Conservation (phyloP, 257 asterid species). For the Galeopsis tetrahit region DNA sequence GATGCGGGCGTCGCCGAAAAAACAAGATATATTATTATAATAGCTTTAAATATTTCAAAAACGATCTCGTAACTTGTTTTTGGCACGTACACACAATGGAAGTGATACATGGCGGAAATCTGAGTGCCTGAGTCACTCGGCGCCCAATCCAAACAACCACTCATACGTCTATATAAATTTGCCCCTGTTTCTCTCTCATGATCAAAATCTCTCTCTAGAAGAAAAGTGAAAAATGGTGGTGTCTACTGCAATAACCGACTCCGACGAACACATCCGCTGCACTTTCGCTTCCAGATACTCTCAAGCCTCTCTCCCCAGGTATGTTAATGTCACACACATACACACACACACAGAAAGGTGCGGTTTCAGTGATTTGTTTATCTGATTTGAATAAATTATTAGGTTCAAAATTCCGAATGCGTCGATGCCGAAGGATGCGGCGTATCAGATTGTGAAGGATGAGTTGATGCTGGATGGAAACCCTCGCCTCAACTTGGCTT, state of each 20-base stretch:
- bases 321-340: too few relatives aligned
- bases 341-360: background rate
- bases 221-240: constrained; percentile 39
- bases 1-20: too few relatives aligned
- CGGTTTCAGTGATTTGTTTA: background rate
- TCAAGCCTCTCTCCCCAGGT: constrained; percentile 65
- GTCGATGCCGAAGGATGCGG: constrained; percentile 78
- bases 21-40: too few relatives aligned
- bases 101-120: constrained; percentile 13
- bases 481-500: constrained; percentile 76
- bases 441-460: constrained; percentile 71
- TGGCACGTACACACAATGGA: background rate
- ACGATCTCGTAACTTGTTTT: background rate
- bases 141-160: background rate
- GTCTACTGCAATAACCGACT: constrained; percentile 34
- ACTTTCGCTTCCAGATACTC: constrained; percentile 77
- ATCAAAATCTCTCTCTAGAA: background rate
- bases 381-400: background rate
- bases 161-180: background rate
- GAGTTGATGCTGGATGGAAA: constrained; percentile 82
- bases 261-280: constrained; percentile 47
- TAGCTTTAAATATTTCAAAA: background rate
- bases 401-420: constrained; percentile 58
- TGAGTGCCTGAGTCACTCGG: background rate
- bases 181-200: background rate